A percentile compares a stretch with the other conserved stretches of the same genome.
These are phyloP conservation scores for Microsporum audouinii DNA, from an alignment of 2,329 filamentous ascomycete species.

Conservation along the genomic window DNA sequence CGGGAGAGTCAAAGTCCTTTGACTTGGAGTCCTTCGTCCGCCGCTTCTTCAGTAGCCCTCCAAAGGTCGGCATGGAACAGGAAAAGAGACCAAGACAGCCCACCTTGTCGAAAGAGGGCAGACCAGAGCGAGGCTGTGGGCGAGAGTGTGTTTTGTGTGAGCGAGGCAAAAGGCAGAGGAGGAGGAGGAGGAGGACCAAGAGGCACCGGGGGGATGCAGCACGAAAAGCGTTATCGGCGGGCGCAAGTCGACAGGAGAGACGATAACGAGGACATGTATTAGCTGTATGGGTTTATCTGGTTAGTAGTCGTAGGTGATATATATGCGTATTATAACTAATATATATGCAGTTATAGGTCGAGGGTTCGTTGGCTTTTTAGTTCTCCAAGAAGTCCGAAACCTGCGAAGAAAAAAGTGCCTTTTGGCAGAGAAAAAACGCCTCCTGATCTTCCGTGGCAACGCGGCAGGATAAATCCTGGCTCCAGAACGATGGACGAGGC, in stretches of 20 bases:
- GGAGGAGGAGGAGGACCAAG: neutral
- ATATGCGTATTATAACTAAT: neutral
- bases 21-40: conserved; percentile 74
- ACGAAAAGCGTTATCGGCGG: neutral
- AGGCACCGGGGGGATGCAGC: neutral
- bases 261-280: neutral
- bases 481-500: neutral
- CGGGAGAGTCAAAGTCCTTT: conserved; percentile 54
- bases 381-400: too few species aligned
- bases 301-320: neutral
- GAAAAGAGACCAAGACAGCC: neutral
- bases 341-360: neutral
- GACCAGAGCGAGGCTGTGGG: neutral
- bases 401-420: too few species aligned
- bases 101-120: neutral
- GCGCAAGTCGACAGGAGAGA: neutral
- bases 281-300: neutral
- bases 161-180: neutral
- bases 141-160: neutral
- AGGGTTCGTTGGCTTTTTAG: neutral
- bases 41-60: conserved; percentile 90
- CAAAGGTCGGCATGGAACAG: conserved; percentile 73
- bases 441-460: neutral
- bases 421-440: neutral
- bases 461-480: neutral